phyloP scores from a whole-genome alignment of 805 yeast species.

The Candida multigemmis region DNA sequence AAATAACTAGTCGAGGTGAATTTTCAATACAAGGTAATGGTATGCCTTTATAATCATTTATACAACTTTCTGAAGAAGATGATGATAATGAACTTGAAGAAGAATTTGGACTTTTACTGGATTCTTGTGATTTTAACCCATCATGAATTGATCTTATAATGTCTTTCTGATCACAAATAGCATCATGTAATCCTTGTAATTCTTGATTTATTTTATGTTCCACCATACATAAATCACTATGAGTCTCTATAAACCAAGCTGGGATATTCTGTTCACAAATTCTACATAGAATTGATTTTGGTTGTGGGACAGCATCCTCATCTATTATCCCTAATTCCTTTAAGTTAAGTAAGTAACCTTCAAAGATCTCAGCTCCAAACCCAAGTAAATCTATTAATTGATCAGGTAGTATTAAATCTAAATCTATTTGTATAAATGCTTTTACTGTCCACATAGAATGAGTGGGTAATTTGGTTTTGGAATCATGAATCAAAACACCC shows the following conservation, averaged over 20 bases:
- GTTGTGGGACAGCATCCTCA: constrained; percentile 63
- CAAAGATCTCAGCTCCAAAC: constrained; percentile 80
- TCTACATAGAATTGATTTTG: constrained; percentile 75
- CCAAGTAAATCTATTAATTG: constrained; percentile 71
- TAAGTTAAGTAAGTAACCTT: constrained; percentile 57
- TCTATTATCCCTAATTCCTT: constrained; percentile 58
- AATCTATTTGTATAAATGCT: constrained; percentile 58
- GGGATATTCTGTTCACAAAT: constrained; percentile 90
- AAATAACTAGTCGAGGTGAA: constrained; percentile 3
- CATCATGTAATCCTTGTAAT: constrained; percentile 68
- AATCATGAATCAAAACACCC: constrained; percentile 73
- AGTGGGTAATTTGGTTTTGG: constrained; percentile 46
- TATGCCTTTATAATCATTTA: constrained; percentile 49
- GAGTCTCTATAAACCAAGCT: constrained; percentile 93
- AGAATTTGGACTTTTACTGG: constrained; percentile 4
- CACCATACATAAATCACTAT: constrained; percentile 76
- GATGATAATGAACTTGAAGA: constrained; percentile 10
- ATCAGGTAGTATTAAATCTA: constrained; percentile 61
- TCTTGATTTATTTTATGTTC: constrained; percentile 80
- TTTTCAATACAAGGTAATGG: constrained; percentile 29
- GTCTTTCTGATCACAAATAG: constrained; percentile 59
- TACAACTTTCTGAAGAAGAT: constrained; percentile 7
- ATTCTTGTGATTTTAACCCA: constrained; percentile 16
- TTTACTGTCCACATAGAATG: constrained; percentile 92
- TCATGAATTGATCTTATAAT: constrained; percentile 37